Evolutionary conservation across 1,139 yeast species (phyloP).

Genomic region (Geotrichum cucujoidarum): DNA sequence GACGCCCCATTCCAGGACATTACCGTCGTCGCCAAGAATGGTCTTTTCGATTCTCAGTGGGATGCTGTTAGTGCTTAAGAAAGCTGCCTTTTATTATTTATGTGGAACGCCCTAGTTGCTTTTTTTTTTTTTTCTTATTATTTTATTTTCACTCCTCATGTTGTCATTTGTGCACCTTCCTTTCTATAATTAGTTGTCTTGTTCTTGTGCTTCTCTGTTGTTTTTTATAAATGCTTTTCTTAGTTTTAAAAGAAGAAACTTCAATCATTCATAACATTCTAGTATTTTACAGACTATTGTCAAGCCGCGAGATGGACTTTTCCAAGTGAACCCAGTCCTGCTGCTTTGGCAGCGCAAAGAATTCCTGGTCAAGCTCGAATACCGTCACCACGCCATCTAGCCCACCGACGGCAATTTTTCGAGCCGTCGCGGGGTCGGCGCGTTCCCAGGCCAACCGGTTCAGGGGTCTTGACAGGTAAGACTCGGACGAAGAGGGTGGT

Average conservation of each 20-base stretch:
- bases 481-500: background rate
- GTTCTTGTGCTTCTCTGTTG: background rate
- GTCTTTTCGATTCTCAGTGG: conserved; percentile 40
- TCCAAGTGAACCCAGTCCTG: conserved; percentile 22
- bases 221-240: background rate
- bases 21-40: conserved; percentile 47
- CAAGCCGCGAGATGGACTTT: conserved; percentile 5
- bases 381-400: conserved; percentile 36
- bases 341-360: conserved; percentile 22
- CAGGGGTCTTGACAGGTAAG: conserved; percentile 15
- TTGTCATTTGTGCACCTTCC: background rate
- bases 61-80: conserved; percentile 9
- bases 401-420: conserved; percentile 37
- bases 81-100: background rate
- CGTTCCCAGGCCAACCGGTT: conserved; percentile 18
- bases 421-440: conserved; percentile 29
- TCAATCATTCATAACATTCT: background rate
- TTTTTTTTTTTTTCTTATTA: conserved; percentile 7
- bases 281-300: background rate
- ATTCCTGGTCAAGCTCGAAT: conserved; percentile 29
- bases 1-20: conserved; percentile 58
- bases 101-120: background rate
- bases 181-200: background rate
- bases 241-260: background rate
- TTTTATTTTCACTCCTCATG: conserved; percentile 1